phyloP scores from a whole-genome alignment of 345 rosid species.

The Litchi chinensis region DNA sequence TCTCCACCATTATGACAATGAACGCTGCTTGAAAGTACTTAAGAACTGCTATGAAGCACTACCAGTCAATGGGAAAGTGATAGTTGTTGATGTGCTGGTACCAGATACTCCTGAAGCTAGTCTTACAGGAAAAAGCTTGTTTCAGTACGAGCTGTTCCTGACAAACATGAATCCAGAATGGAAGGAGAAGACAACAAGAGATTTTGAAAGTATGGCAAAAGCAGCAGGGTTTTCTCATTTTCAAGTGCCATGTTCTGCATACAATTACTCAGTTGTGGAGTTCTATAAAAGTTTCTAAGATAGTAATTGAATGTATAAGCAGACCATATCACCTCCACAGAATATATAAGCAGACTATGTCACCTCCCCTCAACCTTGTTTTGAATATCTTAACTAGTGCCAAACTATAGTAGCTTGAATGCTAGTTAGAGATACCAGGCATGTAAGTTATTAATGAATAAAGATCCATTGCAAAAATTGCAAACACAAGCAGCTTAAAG shows the following conservation, averaged over 20 bases:
- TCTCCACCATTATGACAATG: conserved; percentile 44
- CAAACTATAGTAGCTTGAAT: background rate
- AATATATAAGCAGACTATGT: background rate
- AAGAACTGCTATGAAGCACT: conserved; percentile 43
- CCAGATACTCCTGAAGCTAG: conserved; percentile 38
- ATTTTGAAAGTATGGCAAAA: conserved; percentile 27
- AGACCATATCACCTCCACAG: too few relatives aligned
- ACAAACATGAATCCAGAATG: conserved; percentile 36
- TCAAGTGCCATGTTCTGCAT: conserved; percentile 21
- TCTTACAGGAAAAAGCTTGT: conserved; percentile 32
- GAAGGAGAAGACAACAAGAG: conserved; percentile 39
- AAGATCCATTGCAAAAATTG: background rate
- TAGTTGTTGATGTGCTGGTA: conserved; percentile 46
- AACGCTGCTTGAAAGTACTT: conserved; percentile 48
- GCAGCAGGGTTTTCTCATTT: conserved; percentile 41
- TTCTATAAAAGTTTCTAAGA: conserved; percentile 15
- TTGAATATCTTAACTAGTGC: background rate
- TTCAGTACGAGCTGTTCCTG: conserved; percentile 41
- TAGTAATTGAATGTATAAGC: background rate
- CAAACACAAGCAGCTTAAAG: background rate
- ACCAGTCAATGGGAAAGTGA: conserved; percentile 46
- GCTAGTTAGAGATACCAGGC: background rate
- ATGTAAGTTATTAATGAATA: background rate
- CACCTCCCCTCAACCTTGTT: too few relatives aligned
- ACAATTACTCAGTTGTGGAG: conserved; percentile 28